These are phyloP conservation scores for Saussurea involucrata DNA, from an alignment of 129 eudicot species.

Conservation along the genomic window DNA sequence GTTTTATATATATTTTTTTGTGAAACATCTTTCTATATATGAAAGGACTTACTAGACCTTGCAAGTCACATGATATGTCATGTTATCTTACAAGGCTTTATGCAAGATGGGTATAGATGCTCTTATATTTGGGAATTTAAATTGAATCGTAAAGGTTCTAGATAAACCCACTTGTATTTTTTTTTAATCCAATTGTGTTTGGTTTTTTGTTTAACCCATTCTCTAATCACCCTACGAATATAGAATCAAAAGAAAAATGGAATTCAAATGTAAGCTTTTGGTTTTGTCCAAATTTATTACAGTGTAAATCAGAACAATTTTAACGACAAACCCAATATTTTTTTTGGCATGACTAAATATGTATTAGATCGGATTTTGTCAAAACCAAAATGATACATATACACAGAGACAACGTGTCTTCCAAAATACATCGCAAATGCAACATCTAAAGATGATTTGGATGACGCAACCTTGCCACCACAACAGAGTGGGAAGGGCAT, in stretches of 20 bases:
- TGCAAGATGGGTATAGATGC: too few relatives aligned
- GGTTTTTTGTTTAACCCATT: too few relatives aligned
- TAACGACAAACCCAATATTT: not conserved
- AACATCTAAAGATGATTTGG: not conserved
- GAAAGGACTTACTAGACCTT: too few relatives aligned
- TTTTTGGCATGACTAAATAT: not conserved
- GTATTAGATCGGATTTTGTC: not conserved
- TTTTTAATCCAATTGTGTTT: too few relatives aligned
- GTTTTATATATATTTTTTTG: too few relatives aligned
- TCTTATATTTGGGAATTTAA: too few relatives aligned
- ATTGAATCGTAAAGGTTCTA: not conserved
- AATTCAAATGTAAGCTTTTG: not conserved
- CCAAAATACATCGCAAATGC: not conserved
- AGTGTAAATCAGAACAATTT: not conserved
- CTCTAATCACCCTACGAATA: not conserved
- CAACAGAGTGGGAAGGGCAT: not conserved
- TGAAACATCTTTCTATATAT: too few relatives aligned
- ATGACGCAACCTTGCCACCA: not conserved
- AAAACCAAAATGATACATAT: not conserved
- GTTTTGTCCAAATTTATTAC: not conserved
- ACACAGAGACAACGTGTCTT: not conserved
- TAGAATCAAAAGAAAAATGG: not conserved
- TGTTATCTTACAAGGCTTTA: too few relatives aligned
- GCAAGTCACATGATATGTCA: too few relatives aligned
- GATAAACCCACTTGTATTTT: not conserved